Conservation (phyloP, 805 yeast genomes). For the Pichia deserticola region DNA sequence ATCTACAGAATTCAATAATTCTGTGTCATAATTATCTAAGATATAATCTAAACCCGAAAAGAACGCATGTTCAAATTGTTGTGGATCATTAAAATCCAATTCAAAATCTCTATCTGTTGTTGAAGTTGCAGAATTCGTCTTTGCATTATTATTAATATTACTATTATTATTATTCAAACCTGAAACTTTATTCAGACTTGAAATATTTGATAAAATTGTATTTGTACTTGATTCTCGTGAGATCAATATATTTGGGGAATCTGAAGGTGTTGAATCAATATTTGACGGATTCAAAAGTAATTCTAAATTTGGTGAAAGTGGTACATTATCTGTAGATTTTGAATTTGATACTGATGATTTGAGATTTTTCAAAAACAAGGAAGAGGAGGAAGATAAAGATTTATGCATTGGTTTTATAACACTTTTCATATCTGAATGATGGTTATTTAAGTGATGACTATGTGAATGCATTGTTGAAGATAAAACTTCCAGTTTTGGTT, state of each 20-base stretch:
- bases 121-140: not conserved
- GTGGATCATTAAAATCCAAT: slow-evolving; percentile 18
- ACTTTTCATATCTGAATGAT: too few relatives aligned
- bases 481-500: not conserved
- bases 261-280: not conserved
- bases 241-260: not conserved
- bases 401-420: too few relatives aligned
- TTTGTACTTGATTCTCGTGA: not conserved
- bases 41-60: slow-evolving; percentile 28
- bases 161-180: not conserved
- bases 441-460: too few relatives aligned
- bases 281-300: not conserved
- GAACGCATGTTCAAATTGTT: slow-evolving; percentile 25
- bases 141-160: not conserved
- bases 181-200: too few relatives aligned
- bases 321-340: too few relatives aligned
- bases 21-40: slow-evolving; percentile 14
- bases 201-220: not conserved
- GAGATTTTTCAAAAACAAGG: not conserved
- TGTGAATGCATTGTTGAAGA: not conserved
- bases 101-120: slow-evolving; percentile 4
- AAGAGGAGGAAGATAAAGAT: too few relatives aligned
- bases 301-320: not conserved
- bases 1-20: slow-evolving; percentile 2
- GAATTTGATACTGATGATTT: not conserved